Percentiles rank a stretch among this genome's conserved stretches.
These are phyloP conservation scores for Scheffersomyces illinoinensis DNA, from an alignment of 1,139 yeast species.

Conservation along the genomic window DNA sequence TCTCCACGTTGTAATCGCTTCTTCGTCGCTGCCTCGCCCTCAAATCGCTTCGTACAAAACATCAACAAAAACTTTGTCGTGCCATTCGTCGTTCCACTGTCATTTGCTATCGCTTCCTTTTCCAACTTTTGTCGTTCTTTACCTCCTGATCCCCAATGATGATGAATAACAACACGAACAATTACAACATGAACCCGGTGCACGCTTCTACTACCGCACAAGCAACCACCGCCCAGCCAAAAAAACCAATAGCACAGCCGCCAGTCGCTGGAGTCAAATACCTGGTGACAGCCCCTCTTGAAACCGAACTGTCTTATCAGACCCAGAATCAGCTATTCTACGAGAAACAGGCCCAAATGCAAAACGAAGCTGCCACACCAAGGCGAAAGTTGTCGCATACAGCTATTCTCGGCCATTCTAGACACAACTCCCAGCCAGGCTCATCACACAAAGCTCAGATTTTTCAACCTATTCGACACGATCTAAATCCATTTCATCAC, in stretches of 20 bases:
- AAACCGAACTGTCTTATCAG: neutral
- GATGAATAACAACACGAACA: neutral
- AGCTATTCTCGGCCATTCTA: neutral
- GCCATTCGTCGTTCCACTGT: neutral
- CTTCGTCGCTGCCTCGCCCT: neutral
- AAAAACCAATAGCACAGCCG: neutral
- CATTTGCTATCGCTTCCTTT: neutral
- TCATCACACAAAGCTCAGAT: neutral
- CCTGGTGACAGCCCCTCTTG: neutral
- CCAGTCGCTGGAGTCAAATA: neutral
- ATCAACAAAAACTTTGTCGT: neutral
- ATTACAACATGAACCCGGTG: neutral
- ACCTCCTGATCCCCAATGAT: neutral
- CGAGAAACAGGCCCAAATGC: neutral
- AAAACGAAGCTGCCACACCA: neutral
- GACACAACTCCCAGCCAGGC: neutral
- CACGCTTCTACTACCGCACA: neutral
- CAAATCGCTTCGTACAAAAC: neutral
- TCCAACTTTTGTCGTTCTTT: neutral
- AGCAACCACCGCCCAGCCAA: neutral
- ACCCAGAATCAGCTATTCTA: neutral
- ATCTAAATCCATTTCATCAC: neutral
- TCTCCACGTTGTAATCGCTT: neutral
- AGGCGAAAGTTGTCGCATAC: neutral
- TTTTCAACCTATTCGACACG: neutral